Conservation (phyloP, 208 protist species). For the Acanthamoeba castellanii region DNA sequence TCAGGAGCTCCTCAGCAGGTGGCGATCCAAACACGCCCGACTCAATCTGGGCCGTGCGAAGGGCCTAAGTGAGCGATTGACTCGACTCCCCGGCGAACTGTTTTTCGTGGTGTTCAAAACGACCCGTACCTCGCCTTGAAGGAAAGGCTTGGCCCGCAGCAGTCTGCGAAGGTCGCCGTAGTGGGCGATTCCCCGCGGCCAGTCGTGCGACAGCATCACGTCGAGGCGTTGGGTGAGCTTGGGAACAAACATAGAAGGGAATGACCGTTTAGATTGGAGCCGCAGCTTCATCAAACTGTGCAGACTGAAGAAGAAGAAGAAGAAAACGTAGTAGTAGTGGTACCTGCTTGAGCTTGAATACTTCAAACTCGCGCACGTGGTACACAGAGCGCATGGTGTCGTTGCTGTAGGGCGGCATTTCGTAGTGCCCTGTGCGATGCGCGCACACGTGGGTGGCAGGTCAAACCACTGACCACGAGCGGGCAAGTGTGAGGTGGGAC, state of each 20-base stretch:
- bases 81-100: background rate
- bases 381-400: slow-evolving; percentile 86
- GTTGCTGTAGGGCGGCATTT: slow-evolving; percentile 86
- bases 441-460: background rate
- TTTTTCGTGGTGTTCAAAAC: no score
- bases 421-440: slow-evolving; percentile 82
- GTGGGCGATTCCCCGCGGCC: slow-evolving; percentile 86
- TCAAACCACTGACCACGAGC: no score
- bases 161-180: slow-evolving; percentile 85
- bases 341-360: slow-evolving; percentile 77
- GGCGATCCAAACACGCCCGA: slow-evolving; percentile 77
- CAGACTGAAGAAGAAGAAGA: no score
- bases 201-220: slow-evolving; percentile 92
- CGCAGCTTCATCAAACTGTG: no score
- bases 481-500: background rate
- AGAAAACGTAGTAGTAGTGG: no score
- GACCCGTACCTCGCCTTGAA: slow-evolving; percentile 73
- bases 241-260: background rate
- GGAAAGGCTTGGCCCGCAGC: slow-evolving; percentile 81
- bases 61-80: no score
- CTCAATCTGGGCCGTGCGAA: background rate
- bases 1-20: slow-evolving; percentile 76
- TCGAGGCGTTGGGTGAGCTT: slow-evolving; percentile 79
- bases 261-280: no score
- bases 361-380: slow-evolving; percentile 89